Evolutionary conservation across 139 green algal species (phyloP), one percentile per base, ranked within the genome.

Genomic region (Helicosporidium sp.): DNA sequence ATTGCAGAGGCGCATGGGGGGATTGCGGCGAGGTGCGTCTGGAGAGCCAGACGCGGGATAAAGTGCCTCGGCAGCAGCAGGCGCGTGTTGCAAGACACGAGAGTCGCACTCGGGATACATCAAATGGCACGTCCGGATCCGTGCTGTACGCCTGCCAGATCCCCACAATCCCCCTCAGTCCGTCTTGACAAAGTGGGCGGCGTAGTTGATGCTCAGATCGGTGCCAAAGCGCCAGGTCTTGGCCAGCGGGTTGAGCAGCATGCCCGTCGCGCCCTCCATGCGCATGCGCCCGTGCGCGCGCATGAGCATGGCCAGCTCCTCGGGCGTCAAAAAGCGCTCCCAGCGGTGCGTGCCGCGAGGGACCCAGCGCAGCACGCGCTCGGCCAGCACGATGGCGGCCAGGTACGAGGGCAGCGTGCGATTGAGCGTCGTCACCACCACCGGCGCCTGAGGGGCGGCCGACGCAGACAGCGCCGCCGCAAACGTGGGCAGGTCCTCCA

Each of bases 401-500:
- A 66, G 65, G 49, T 79, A 91, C 0, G 83, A 77, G 20, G 57
- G 58, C 1, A 65, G 57, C 1, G 86, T 94, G 39, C 83, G 65
- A 64, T 87, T 93, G 24, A 96, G 62, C 0, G 86, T 96, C 22
- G 79, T 85, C 6, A 96, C 46, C 5, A 86, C 57, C 19, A 84
- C 55, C 24, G 46, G 58, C 10, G 75, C 76, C 15, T 62, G 61
- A 16, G 51, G 48, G 17, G 26, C 31, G 3, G 58, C 45, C 13
- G 41, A 44, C 15, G 31, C 46, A 6, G 37, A 26, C 36, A 76
- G 54, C 2, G 53, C 56, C 19, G 36, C 16, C 28, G 54, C 57
- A 39, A 83, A 83, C 8, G 31, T 59, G 18, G 46, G 39, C 27
- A 72, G 48, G 41, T 69, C 22, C 13, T 34, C 26, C 22, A 83